Percentiles rank a stretch among this genome's conserved stretches.
phyloP scores from a whole-genome alignment of 352 stramenopile genomes.

The Pythium periplocum region DNA sequence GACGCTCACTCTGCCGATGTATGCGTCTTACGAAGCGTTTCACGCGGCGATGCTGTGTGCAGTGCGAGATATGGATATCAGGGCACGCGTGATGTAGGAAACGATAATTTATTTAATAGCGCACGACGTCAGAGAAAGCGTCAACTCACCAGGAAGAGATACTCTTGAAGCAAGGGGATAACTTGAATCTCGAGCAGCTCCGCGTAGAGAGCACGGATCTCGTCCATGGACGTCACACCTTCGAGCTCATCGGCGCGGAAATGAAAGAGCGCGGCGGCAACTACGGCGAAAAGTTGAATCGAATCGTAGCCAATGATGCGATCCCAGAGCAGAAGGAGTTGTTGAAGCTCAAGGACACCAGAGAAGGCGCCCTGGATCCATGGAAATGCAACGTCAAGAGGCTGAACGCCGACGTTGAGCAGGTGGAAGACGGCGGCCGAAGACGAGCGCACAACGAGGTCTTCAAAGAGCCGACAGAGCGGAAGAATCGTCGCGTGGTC shows the following conservation, averaged over 20 bases:
- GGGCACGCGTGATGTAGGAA: neutral
- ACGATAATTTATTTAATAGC: conserved; percentile 11
- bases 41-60: conserved; percentile 32
- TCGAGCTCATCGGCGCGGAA: conserved; percentile 57
- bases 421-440: conserved; percentile 54
- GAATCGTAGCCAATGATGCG: conserved; percentile 67
- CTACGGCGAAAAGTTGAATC: conserved; percentile 58
- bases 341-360: conserved; percentile 61
- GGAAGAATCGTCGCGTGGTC: conserved; percentile 51
- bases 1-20: conserved; percentile 44
- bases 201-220: conserved; percentile 54
- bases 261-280: conserved; percentile 67
- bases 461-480: conserved; percentile 75
- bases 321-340: conserved; percentile 78
- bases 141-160: conserved; percentile 50
- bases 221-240: conserved; percentile 35
- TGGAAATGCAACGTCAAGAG: conserved; percentile 68
- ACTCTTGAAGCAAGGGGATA: conserved; percentile 64
- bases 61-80: conserved; percentile 18
- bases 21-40: conserved; percentile 50
- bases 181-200: conserved; percentile 69
- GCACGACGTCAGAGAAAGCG: neutral
- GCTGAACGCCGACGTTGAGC: conserved; percentile 46
- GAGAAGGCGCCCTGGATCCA: conserved; percentile 81
- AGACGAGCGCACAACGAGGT: conserved; percentile 45